Conservation (phyloP, 768 basidiomycete genomes). For the Strobilomyces dryophilus region DNA sequence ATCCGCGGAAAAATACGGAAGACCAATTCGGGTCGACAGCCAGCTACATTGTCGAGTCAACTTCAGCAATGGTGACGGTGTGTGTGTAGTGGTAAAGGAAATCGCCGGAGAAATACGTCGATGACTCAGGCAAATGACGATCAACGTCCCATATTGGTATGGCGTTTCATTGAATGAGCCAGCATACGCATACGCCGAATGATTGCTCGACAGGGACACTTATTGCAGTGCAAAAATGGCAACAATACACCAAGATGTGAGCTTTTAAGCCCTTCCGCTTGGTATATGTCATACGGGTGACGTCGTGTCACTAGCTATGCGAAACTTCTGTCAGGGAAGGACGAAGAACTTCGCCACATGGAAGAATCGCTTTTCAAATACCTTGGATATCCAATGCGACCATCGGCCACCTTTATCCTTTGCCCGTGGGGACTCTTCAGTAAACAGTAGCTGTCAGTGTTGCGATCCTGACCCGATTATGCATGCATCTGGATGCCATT, state of each 20-base stretch:
- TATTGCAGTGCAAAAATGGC: too few relatives aligned
- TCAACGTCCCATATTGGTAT: too few relatives aligned
- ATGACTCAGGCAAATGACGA: too few relatives aligned
- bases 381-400: constrained; percentile 48
- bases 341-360: constrained; percentile 22
- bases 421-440: constrained; percentile 23
- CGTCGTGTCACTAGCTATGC: constrained; percentile 21
- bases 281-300: background rate
- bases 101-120: background rate
- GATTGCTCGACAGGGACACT: too few relatives aligned
- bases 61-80: too few relatives aligned
- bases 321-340: constrained; percentile 11
- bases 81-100: background rate
- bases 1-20: background rate
- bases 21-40: background rate
- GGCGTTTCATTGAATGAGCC: too few relatives aligned
- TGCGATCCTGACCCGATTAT: background rate
- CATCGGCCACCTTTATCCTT: constrained; percentile 41
- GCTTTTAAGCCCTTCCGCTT: constrained; percentile 12
- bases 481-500: too few relatives aligned
- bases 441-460: background rate
- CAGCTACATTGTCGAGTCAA: background rate
- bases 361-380: constrained; percentile 51
- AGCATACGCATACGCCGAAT: too few relatives aligned
- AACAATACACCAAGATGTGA: constrained; percentile 46